Base-by-base conservation (phyloP, 2,329 filamentous ascomycete species). In the Daldinia eschscholtzii region DNA sequence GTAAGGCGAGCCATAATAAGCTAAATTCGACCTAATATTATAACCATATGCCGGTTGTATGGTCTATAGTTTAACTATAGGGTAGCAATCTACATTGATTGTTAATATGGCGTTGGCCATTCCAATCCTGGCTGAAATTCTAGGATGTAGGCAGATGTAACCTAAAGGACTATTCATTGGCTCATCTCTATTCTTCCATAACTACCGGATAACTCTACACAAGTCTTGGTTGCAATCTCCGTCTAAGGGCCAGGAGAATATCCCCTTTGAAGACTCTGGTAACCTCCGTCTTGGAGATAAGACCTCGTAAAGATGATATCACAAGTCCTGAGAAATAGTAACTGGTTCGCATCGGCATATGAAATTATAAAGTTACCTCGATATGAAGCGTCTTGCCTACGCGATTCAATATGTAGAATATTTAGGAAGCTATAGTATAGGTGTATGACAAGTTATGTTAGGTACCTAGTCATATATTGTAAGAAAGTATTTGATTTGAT, bases 11-110 rank as follows among this genome's bases (percentile, higher is more conserved):
- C 39, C 7, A 65, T 60, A 64, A 61, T 59, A 57, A 39, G 48
- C 23, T 30, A 57, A 44, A 15, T 35, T 35, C 2, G 33, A 18
- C 6, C n/a, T 18, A 30, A 23, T n/a, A 26, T 35, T 30, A 30
- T 23, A n/a, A 35, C 20, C 28, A 71, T 65, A 26, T 71, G 69
- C 69, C 69, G 69, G 39, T 9, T 23, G 23, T 23, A 12, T 23
- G 28, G 23, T 48, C 26, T 48, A 44, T 35, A 39, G 15, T 28
- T 57, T 35, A 23, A 37, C 52, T 57, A 55, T 60, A 59, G 7
- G 52, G 26, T 48, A 50, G 61, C 42, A 69, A 69, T 70, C 35
- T 63, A 61, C 4, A n/a, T 65, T 65, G n/a, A 67, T 70, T 60
- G 50, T 12, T 26, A 63, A 62, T 71, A 61, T 69, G 26, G n/a